Percentiles rank a stretch among this genome's conserved stretches.
Evolutionary conservation across 2,329 filamentous ascomycete genomes (phyloP).

Genomic region (Colletotrichum horii): DNA sequence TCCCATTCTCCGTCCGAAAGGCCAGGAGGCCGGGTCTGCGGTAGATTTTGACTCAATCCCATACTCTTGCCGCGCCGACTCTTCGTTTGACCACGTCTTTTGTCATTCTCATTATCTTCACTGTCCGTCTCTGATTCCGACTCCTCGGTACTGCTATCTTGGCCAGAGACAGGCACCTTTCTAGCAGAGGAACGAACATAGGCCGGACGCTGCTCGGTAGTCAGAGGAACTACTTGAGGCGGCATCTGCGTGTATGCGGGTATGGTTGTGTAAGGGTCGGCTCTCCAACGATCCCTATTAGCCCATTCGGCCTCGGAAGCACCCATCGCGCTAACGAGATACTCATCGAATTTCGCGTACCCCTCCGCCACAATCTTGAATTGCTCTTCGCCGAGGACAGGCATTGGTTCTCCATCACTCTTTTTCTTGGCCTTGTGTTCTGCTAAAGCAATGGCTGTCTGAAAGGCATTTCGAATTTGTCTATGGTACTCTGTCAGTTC

Average conservation of each 20-base stretch:
- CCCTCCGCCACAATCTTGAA: background rate
- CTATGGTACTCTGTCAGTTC: background rate
- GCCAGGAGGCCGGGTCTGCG: background rate
- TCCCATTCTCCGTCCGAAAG: background rate
- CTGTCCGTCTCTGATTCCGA: background rate
- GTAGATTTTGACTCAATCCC: rapidly evolving
- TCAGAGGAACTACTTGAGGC: background rate
- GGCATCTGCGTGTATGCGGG: background rate
- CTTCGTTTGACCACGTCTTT: background rate
- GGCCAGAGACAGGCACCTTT: background rate
- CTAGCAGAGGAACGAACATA: background rate
- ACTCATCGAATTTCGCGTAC: background rate
- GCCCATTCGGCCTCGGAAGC: background rate
- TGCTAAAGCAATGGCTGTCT: conserved; percentile 25
- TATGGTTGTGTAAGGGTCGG: background rate
- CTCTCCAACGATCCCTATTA: background rate
- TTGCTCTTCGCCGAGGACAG: background rate
- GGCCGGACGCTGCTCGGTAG: background rate
- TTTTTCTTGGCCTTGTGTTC: conserved; percentile 7
- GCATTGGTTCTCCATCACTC: background rate
- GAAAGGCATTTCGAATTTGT: conserved; percentile 30
- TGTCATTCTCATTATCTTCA: background rate
- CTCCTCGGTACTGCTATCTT: background rate
- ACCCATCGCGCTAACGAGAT: background rate
- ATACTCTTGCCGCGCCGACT: background rate